Conservation (phyloP, 148 eudicot species). For the Polygonum aviculare region DNA sequence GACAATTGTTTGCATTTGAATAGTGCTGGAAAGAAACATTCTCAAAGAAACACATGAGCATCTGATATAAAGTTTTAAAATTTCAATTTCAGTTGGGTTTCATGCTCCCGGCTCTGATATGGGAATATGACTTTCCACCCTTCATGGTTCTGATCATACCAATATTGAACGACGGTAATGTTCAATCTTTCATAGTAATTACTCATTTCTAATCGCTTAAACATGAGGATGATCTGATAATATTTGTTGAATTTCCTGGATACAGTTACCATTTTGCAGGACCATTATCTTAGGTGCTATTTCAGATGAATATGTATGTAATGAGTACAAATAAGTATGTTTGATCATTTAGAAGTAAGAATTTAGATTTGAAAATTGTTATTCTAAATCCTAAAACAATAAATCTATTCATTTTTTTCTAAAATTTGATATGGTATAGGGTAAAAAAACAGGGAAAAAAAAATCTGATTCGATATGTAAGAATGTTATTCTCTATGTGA, state of each 20-base stretch:
- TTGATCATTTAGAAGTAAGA: neutral
- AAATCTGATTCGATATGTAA: neutral
- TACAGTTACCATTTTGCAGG: conserved; percentile 74
- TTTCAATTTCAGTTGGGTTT: conserved; percentile 50
- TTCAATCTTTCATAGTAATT: neutral
- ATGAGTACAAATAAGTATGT: conserved; percentile 2
- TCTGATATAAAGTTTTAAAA: neutral
- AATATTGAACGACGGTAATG: conserved; percentile 59
- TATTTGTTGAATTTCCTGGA: neutral
- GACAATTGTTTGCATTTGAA: too few relatives aligned
- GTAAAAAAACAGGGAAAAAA: neutral
- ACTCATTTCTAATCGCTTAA: neutral
- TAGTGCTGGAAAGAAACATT: too few relatives aligned
- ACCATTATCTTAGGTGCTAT: too few relatives aligned
- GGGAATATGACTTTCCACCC: conserved; percentile 79
- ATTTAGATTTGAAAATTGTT: neutral
- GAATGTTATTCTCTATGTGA: conserved; percentile 34
- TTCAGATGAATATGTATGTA: too few relatives aligned
- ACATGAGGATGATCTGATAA: neutral
- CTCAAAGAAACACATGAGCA: too few relatives aligned
- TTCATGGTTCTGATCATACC: conserved; percentile 75
- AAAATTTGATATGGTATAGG: neutral
- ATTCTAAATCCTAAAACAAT: too few relatives aligned
- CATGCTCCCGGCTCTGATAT: conserved; percentile 56
- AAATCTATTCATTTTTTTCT: too few relatives aligned